Percentiles rank a stretch among this genome's conserved stretches.
These are phyloP conservation scores for Candida odintsovae DNA, from an alignment of 805 yeast species.

Conservation along the genomic window DNA sequence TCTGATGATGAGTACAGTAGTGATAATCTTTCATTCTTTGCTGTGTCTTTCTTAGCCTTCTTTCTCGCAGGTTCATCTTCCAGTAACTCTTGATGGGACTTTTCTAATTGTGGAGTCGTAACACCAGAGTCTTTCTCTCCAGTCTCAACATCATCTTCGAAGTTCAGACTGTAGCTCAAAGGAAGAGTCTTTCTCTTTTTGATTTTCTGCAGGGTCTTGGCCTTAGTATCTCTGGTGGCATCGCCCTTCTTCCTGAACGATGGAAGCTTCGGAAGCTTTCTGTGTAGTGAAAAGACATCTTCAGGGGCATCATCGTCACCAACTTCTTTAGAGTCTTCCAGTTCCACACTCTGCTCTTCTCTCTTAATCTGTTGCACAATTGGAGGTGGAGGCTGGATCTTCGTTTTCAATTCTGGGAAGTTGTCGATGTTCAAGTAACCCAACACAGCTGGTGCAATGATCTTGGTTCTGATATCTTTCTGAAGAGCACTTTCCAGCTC, in stretches of 20 bases:
- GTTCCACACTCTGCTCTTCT: neutral
- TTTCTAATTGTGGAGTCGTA: constrained; percentile 9
- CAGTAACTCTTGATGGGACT: constrained; percentile 1
- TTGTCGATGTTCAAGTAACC: constrained; percentile 53
- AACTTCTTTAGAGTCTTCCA: constrained; percentile 6
- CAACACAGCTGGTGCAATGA: constrained; percentile 64
- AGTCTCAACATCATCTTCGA: constrained; percentile 12
- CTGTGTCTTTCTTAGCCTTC: constrained; percentile 6
- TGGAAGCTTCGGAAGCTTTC: constrained; percentile 11
- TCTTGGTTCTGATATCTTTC: constrained; percentile 68
- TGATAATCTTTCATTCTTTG: constrained; percentile 4
- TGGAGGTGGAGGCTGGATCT: constrained; percentile 19
- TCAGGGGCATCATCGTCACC: constrained; percentile 4
- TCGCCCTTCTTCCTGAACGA: constrained; percentile 20
- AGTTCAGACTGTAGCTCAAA: constrained; percentile 13
- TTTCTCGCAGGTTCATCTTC: constrained; percentile 11
- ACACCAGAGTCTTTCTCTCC: constrained; percentile 8
- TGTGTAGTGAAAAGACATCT: constrained; percentile 19
- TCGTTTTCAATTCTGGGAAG: constrained; percentile 43
- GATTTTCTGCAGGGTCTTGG: constrained; percentile 5
- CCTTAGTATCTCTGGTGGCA: constrained; percentile 11
- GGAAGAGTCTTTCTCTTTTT: constrained; percentile 18
- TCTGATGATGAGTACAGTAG: constrained; percentile 22
- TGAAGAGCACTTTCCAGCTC: constrained; percentile 60
- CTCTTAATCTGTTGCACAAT: constrained; percentile 4